Conservation (phyloP, 495 filamentous ascomycete species). For the Cryomyces antarcticus region DNA sequence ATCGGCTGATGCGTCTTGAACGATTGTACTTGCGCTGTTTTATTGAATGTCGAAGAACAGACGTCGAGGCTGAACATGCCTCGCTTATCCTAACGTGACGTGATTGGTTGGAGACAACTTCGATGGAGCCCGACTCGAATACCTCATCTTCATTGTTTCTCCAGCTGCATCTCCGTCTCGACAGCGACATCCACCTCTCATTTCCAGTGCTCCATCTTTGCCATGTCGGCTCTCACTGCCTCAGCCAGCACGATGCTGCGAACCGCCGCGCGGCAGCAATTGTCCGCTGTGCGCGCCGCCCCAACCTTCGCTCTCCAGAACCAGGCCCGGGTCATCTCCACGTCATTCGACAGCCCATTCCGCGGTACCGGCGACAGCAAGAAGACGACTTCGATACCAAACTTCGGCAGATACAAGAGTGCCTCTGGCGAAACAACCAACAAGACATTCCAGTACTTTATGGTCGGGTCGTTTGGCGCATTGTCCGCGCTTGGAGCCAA, state of each 20-base stretch:
- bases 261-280: conserved; percentile 15
- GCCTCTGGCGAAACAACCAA: conserved; percentile 42
- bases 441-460: conserved; percentile 89
- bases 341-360: conserved; percentile 43
- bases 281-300: conserved; percentile 16
- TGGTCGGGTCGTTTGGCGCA: conserved; percentile 88
- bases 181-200: conserved; percentile 1
- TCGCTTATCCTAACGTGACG: not conserved
- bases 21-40: not conserved
- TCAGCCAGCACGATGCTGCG: conserved; percentile 17
- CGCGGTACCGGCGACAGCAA: conserved; percentile 10
- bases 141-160: not conserved
- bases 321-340: conserved; percentile 14
- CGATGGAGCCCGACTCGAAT: no score
- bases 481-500: conserved; percentile 84
- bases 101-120: no score
- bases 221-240: conserved; percentile 20
- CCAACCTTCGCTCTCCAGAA: conserved; percentile 13
- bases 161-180: conserved; percentile 1
- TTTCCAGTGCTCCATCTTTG: not conserved
- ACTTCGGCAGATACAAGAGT: conserved; percentile 73
- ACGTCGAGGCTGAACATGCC: not conserved
- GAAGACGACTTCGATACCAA: conserved; percentile 53
- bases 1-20: not conserved
- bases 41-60: not conserved